Evolutionary conservation across 2,329 filamentous ascomycete genomes (phyloP), one percentile per base, ranked within the genome.

Genomic region (Trematosphaeria pertusa): DNA sequence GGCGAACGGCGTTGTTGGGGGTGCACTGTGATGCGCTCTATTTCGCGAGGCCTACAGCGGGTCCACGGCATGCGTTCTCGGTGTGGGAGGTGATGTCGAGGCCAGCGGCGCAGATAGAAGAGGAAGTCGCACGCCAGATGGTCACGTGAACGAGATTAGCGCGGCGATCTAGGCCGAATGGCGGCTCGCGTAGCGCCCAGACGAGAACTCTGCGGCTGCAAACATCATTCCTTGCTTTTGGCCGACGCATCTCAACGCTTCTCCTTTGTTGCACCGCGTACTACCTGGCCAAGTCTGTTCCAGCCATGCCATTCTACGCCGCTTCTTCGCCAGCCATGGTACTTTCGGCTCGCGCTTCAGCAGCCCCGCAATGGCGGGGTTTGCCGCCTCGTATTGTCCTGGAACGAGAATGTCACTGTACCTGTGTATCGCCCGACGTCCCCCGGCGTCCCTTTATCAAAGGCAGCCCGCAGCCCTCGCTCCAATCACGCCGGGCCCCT

Each of bases 201-300:
- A 50, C 40, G 45, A 52, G 51, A 46, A 46, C 51, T 46, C 35
- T 41, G 41, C 44, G 39, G 48, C 48, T 42, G 49, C 51, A 54
- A 58, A 52, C 59, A 56, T 58, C 49, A 12, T 12, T 55, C 56
- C 53, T 54, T 61, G 49, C 43, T 41, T 52, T 38, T 28, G 21
- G 10, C 20, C 26, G 22, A 45, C 22, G 32, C 35, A 21, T 37
- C 43, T 34, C 43, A 46, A 48, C 47, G 47, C 26, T 43, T 52
- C 38, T 50, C 42, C 56, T 58, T 58, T 58, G 54, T 58, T 53
- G 43, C 56, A 51, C 45, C 26, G 50, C 28, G 50, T 54, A 49
- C 42, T 44, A 54, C 54, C 28, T 24, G 33, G 31, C 41, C 22
- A 32, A 28, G 7, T n/a, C n/a, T n/a, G n/a, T n/a, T n/a, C n/a